phyloP scores from a whole-genome alignment of 2,329 filamentous ascomycete genomes.

The Tolypocladium tropicale region DNA sequence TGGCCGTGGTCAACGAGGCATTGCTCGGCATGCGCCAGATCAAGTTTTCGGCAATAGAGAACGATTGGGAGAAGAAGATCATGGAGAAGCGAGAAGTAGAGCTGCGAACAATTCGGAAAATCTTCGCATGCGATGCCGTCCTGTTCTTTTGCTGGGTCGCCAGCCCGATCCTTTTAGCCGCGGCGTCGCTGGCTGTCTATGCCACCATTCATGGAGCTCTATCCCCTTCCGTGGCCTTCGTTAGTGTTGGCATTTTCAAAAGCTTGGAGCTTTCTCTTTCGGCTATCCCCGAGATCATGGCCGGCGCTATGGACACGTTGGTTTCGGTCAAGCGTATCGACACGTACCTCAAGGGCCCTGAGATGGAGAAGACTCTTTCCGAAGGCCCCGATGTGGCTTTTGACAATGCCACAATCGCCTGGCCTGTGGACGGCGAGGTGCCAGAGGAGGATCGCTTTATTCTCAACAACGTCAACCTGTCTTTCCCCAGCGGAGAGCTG shows the following conservation, averaged over 20 bases:
- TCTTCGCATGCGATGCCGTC: constrained; percentile 53
- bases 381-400: constrained; percentile 53
- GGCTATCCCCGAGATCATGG: constrained; percentile 62
- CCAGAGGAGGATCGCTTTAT: constrained; percentile 52
- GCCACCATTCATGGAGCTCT: constrained; percentile 52
- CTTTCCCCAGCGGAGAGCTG: constrained; percentile 58
- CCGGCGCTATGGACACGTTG: constrained; percentile 59
- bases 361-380: constrained; percentile 45
- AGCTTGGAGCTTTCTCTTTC: constrained; percentile 63
- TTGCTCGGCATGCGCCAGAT: constrained; percentile 74
- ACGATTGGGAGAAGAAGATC: constrained; percentile 65
- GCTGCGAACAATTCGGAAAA: constrained; percentile 53
- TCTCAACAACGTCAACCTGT: constrained; percentile 52
- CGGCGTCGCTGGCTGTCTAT: constrained; percentile 60
- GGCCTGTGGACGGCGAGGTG: constrained; percentile 57
- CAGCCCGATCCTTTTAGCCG: constrained; percentile 63
- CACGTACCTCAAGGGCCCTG: constrained; percentile 56
- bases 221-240: constrained; percentile 66
- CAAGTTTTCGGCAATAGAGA: constrained; percentile 71
- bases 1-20: constrained; percentile 66
- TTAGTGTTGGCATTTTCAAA: constrained; percentile 64
- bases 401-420: constrained; percentile 58
- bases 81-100: constrained; percentile 52
- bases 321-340: constrained; percentile 66
- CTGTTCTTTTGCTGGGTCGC: constrained; percentile 61